Conservation (phyloP, 192 early-diverging fungal genomes). For the Backusella parvicylindrica region DNA sequence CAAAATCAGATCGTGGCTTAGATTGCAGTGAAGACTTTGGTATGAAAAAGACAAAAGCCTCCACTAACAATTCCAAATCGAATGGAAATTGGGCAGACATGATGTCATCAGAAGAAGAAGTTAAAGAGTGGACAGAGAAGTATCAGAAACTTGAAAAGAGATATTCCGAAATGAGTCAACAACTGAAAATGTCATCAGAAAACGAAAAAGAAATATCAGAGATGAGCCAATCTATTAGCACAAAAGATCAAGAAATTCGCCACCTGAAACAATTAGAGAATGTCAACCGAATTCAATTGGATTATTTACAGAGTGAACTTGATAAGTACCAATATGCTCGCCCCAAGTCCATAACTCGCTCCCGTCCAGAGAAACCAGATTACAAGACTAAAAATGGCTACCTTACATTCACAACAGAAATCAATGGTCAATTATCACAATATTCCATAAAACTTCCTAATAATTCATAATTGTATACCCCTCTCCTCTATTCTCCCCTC, state of each 20-base stretch:
- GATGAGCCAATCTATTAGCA: not conserved
- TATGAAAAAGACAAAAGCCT: not conserved
- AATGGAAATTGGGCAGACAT: constrained; percentile 12
- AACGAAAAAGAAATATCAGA: not conserved
- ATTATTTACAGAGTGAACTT: constrained; percentile 13
- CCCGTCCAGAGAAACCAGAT: not conserved
- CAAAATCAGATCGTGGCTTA: not conserved
- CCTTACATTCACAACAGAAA: constrained; percentile 14
- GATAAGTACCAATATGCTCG: constrained; percentile 1
- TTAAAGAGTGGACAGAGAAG: constrained; percentile 10
- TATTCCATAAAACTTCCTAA: constrained; percentile 4
- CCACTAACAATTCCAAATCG: not conserved
- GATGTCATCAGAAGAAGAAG: constrained; percentile 9
- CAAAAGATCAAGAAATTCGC: constrained; percentile 14
- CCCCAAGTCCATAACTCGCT: not conserved
- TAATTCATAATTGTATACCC: not conserved
- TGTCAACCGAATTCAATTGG: constrained; percentile 17
- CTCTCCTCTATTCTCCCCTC: not conserved
- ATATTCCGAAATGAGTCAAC: not conserved
- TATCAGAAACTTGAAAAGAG: not conserved
- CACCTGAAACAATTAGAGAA: constrained; percentile 10
- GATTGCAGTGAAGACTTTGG: constrained; percentile 12
- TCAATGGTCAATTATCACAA: constrained; percentile 15
- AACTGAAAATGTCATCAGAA: not conserved
- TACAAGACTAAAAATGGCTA: constrained; percentile 8